phyloP scores from a whole-genome alignment of 2,329 filamentous ascomycete genomes.

The Cordyceps cateniannulata region DNA sequence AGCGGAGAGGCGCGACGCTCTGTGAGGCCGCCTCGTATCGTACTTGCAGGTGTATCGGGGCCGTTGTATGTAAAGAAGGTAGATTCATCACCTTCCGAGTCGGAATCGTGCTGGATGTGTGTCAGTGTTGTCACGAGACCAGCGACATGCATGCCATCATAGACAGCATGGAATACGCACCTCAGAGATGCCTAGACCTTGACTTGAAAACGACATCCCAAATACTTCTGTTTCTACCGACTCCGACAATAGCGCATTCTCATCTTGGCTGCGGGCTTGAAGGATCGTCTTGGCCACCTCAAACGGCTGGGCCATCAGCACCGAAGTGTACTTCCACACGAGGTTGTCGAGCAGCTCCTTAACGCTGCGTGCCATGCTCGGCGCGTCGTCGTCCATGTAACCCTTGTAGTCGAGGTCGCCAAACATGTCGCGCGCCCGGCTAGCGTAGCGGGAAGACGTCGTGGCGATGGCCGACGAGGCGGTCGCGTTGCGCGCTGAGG shows the following conservation, averaged over 20 bases:
- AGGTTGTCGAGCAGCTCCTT: slow-evolving; percentile 77
- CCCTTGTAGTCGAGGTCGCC: slow-evolving; percentile 89
- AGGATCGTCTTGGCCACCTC: slow-evolving; percentile 93
- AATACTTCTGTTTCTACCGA: slow-evolving; percentile 19
- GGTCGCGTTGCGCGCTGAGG: slow-evolving; percentile 34
- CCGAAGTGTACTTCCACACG: slow-evolving; percentile 84
- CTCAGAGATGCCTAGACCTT: slow-evolving; percentile 29
- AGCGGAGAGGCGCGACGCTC: slow-evolving; percentile 29
- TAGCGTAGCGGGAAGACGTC: slow-evolving; percentile 38
- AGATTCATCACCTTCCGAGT: slow-evolving; percentile 70
- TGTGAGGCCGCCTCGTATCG: slow-evolving; percentile 21
- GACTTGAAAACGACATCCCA: slow-evolving; percentile 25
- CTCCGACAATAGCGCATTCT: slow-evolving; percentile 27
- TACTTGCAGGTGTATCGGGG: slow-evolving; percentile 48
- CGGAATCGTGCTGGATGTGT: slow-evolving; percentile 42
- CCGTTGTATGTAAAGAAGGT: slow-evolving; percentile 73
- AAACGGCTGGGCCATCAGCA: slow-evolving; percentile 89
- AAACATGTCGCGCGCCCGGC: slow-evolving; percentile 75
- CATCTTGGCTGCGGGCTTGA: slow-evolving; percentile 62
- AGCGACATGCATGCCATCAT: neutral
- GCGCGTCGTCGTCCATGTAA: slow-evolving; percentile 71
- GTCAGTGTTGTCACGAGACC: neutral
- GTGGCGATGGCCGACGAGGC: slow-evolving; percentile 23
- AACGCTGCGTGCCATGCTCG: slow-evolving; percentile 65
- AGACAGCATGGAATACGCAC: slow-evolving; percentile 19